Evolutionary conservation across 495 filamentous ascomycete genomes (phyloP), one percentile per base, ranked within the genome.

Genomic region (Polyplosphaeria fusca): DNA sequence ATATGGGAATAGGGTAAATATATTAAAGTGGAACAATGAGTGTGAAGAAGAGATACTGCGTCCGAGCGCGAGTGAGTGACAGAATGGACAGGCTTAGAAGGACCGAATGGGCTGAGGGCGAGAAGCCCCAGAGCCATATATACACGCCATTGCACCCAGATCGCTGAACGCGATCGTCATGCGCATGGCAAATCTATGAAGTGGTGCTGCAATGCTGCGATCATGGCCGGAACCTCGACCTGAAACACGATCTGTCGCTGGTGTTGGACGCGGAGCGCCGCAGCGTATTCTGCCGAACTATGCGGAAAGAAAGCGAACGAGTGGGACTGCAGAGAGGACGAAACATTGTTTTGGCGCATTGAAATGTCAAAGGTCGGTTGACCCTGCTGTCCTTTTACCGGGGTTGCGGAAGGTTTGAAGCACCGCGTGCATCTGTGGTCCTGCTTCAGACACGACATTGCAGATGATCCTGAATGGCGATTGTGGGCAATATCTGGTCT

Each of bases 211-310:
- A 35, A 58, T 43, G 45, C 40, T 20, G 13, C 25, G 20, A 28
- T 44, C 14, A 43, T 28, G 35, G 22, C 50, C 32, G 26, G 14
- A 14, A 41, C 37, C 46, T 46, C 47, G 42, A 47, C 39, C 28
- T 60, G 57, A 60, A 54, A 60, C 57, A 4, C 18, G n/a, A 3
- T 5, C 4, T 26, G 55, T 58, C 41, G 23, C 14, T 47, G 20
- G 18, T 20, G 2, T 42, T 30, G 42, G 38, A 54, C 50, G 12
- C 39, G 40, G 24, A 47, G 27, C 57, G 57, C 57, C 48, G 18
- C 57, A 60, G 24, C 48, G 32, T 13, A 38, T 53, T 60, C 27
- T 60, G 27, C 57, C 57, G 41, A 41, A 14, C 57, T 42, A 54
- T 60, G 49, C 50, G 25, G 50, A 5, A 60, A 20, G 41, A 20